Conservation (phyloP, 2,329 filamentous ascomycete species). For the Fusarium penzigii region DNA sequence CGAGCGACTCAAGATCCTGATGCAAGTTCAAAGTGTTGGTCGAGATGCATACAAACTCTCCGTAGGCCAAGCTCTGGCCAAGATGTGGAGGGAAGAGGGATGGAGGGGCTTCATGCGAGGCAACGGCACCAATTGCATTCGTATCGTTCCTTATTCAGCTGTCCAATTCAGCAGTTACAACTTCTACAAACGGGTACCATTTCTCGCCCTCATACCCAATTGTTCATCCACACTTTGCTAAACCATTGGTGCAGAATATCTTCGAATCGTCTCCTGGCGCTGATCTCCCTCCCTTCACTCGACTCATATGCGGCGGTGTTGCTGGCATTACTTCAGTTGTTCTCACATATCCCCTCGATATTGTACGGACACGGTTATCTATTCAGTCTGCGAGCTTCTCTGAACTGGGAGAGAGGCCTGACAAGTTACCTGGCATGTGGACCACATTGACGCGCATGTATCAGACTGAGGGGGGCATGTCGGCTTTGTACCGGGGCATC, state of each 20-base stretch:
- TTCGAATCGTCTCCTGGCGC: conserved; percentile 76
- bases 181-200: conserved; percentile 81
- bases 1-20: conserved; percentile 95
- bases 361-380: conserved; percentile 91
- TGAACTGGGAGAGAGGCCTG: conserved; percentile 63
- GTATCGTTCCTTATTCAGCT: conserved; percentile 96
- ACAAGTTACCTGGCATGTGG: conserved; percentile 89
- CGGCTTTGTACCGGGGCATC: conserved; percentile 91
- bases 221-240: conserved; percentile 1
- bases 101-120: conserved; percentile 98
- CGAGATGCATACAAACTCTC: conserved; percentile 93
- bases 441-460: conserved; percentile 82
- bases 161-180: conserved; percentile 99
- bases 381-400: conserved; percentile 98
- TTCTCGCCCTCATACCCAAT: not conserved
- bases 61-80: conserved; percentile 81
- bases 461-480: conserved; percentile 80
- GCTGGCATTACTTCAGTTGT: conserved; percentile 96
- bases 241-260: conserved; percentile 52
- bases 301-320: conserved; percentile 85
- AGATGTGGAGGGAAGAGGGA: conserved; percentile 97
- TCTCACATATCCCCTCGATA: conserved; percentile 94
- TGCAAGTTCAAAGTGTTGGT: conserved; percentile 90
- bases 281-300: conserved; percentile 70
- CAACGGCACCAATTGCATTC: conserved; percentile 97